phyloP scores from a whole-genome alignment of 2,329 filamentous ascomycete species.

The Penicillium sumatraense region DNA sequence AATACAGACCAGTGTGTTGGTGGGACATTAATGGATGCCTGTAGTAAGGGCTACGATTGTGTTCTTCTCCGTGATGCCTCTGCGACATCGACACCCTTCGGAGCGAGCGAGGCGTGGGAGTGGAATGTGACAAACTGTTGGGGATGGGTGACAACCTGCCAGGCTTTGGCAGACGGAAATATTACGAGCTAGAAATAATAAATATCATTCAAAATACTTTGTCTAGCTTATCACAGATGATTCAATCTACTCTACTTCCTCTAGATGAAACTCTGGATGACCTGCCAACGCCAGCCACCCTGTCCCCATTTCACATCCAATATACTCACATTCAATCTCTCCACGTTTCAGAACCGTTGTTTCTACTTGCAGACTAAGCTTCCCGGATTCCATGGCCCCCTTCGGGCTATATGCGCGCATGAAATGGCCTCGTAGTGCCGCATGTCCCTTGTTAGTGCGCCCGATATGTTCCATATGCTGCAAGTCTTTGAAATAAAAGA shows the following conservation, averaged over 20 bases:
- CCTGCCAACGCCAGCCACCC: conserved; percentile 8
- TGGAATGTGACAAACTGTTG: conserved; percentile 8
- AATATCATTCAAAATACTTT: not conserved
- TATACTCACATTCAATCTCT: conserved; percentile 24
- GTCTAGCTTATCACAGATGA: too few species aligned
- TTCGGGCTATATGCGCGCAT: conserved; percentile 17
- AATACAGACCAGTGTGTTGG: conserved; percentile 67
- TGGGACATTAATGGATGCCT: conserved; percentile 61
- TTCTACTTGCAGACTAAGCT: conserved; percentile 22
- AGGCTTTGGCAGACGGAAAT: not conserved
- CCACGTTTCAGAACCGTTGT: conserved; percentile 16
- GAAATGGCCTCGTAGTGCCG: conserved; percentile 12
- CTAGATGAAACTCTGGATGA: not conserved
- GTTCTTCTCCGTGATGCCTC: conserved; percentile 61
- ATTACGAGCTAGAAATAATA: too few species aligned
- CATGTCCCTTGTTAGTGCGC: conserved; percentile 14
- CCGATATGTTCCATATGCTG: conserved; percentile 18
- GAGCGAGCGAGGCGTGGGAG: conserved; percentile 34
- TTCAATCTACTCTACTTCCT: not conserved
- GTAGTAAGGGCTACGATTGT: conserved; percentile 61
- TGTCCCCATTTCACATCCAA: conserved; percentile 23
- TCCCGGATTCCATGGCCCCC: conserved; percentile 6
- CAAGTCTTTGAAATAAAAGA: conserved; percentile 25
- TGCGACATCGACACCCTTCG: conserved; percentile 54
- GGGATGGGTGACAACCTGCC: not conserved